These are phyloP conservation scores for Erigeron canadensis DNA, from an alignment of 129 eudicot species.

Conservation along the genomic window DNA sequence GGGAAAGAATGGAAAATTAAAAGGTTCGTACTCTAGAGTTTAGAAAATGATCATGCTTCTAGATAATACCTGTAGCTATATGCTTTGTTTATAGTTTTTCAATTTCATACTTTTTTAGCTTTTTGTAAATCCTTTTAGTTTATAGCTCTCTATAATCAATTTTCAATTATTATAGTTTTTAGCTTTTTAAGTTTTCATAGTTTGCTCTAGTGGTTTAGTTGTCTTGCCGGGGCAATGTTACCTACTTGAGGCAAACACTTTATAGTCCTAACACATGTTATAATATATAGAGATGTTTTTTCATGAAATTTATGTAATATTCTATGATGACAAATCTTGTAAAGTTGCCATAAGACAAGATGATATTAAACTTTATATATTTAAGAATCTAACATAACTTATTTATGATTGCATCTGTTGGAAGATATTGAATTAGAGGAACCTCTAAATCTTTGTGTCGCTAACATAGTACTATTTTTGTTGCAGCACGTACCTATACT, in stretches of 20 bases:
- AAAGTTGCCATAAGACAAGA: not conserved
- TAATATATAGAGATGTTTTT: not conserved
- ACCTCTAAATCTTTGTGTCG: not conserved
- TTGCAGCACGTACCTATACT: conserved; percentile 78
- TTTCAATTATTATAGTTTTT: too few species aligned
- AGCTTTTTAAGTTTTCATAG: too few species aligned
- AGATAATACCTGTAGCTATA: too few species aligned
- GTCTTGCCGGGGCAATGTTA: not conserved
- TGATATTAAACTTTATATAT: not conserved
- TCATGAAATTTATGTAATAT: not conserved
- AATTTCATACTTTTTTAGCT: too few species aligned
- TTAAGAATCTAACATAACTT: not conserved
- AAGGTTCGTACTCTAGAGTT: conserved; percentile 44
- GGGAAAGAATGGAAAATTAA: conserved; percentile 68
- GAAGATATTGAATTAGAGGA: not conserved
- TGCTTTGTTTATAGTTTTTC: not conserved
- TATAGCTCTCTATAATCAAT: not conserved
- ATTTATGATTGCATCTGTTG: not conserved
- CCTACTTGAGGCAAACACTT: not conserved
- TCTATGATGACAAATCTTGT: not conserved
- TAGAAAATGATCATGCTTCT: not conserved
- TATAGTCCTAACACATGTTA: not conserved
- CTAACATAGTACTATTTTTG: conserved; percentile 6
- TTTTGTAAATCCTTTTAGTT: too few species aligned
- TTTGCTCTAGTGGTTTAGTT: too few species aligned